Percentiles rank a stretch among this genome's conserved stretches.
Evolutionary conservation across 169 alveolate species (phyloP).

Genomic region (Plasmodium billcollinsi): DNA sequence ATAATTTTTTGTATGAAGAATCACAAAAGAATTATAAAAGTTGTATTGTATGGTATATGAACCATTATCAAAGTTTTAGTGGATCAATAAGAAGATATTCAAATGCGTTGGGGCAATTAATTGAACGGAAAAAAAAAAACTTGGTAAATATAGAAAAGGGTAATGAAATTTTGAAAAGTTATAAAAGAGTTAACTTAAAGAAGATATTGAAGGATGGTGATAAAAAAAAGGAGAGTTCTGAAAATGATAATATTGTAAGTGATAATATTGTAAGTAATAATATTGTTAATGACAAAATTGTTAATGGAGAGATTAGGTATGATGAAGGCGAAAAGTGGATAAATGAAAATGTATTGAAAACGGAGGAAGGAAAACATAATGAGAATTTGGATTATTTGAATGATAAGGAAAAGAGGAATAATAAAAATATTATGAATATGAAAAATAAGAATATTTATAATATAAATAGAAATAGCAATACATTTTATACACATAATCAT

Average conservation of each 20-base stretch:
- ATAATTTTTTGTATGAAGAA: not conserved
- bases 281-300: not conserved
- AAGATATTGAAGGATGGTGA: slow-evolving; percentile 42
- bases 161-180: slow-evolving; percentile 33
- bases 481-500: not conserved
- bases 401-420: too few species aligned
- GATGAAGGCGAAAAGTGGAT: not conserved
- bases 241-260: not conserved
- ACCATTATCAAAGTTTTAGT: too few species aligned
- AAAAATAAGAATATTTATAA: too few species aligned
- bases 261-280: not conserved
- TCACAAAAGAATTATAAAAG: too few species aligned
- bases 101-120: slow-evolving; percentile 18
- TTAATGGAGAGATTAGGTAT: not conserved
- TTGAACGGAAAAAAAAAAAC: slow-evolving; percentile 34
- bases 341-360: not conserved
- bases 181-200: slow-evolving; percentile 62
- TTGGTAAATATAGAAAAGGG: not conserved
- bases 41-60: too few species aligned
- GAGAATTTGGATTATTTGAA: too few species aligned
- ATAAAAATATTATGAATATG: too few species aligned
- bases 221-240: not conserved
- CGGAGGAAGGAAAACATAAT: not conserved
- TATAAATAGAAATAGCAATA: too few species aligned
- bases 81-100: not conserved